phyloP scores from a whole-genome alignment of 208 protist species.

The Acanthamoeba royreba region DNA sequence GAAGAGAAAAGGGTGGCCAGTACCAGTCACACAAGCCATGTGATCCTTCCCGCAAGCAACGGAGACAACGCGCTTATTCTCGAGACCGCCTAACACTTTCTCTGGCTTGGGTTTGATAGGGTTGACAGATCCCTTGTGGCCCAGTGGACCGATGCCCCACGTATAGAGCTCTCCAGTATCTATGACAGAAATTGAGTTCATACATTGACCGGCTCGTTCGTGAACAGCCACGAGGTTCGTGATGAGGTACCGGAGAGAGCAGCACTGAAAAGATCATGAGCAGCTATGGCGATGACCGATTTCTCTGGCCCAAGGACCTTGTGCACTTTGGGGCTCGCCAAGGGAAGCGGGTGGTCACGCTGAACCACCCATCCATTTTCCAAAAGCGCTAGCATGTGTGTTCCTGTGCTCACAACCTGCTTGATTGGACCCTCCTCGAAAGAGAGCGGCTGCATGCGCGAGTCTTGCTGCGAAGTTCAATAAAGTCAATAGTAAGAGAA shows the following conservation, averaged over 20 bases:
- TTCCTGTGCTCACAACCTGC: not conserved
- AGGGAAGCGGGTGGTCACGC: not conserved
- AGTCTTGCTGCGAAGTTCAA: not conserved
- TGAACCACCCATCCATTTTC: not conserved
- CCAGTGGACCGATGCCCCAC: conserved; percentile 27
- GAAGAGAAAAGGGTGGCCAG: not conserved
- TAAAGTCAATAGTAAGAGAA: not conserved
- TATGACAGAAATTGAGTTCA: not conserved
- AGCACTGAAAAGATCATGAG: not conserved
- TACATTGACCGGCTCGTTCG: not conserved
- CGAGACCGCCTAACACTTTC: not conserved
- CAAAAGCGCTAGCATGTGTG: not conserved
- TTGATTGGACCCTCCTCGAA: not conserved
- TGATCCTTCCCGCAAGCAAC: not conserved
- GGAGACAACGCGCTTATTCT: not conserved
- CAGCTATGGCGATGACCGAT: not conserved
- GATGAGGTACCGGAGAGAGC: not conserved
- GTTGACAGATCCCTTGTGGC: not conserved
- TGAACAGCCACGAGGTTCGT: not conserved
- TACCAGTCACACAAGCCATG: conserved; percentile 42
- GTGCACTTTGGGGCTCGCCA: not conserved
- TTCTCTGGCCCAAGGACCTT: not conserved
- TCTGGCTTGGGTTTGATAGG: conserved; percentile 9
- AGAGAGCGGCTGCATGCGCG: not conserved
- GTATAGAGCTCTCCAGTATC: conserved; percentile 28